Evolutionary conservation across 2,329 filamentous ascomycete species (phyloP), one percentile per base, ranked within the genome.

Genomic region (Microsporum ferrugineum): DNA sequence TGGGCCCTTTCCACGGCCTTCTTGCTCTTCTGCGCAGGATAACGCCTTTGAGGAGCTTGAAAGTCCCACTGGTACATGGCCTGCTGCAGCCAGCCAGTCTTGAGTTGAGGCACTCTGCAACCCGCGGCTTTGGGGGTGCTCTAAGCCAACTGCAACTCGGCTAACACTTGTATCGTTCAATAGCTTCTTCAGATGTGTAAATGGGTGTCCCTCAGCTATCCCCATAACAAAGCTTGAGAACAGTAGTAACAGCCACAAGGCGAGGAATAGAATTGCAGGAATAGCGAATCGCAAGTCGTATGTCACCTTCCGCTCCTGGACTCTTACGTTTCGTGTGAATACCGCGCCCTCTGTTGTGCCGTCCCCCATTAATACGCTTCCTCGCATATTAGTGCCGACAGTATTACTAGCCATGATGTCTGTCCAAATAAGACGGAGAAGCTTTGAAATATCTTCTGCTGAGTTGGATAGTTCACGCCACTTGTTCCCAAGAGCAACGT

Each of bases 371-470:
- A 10, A 31, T 29, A 7, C 2, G 12, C 27, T 51, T 33, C 36
- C 61, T 61, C 61, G 60, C 47, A 61, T 57, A 36, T 59, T 63
- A 10, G 75, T 78, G 2, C 77, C 76, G 0, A 78, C 70, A 0
- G 78, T 72, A 1, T 73, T 67, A n/a, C 74, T 76, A 0, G 77
- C 72, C 1, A 73, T 71, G 3, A 76, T 59, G 60, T 80, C 77
- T 0, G 77, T 79, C 72, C 75, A 79, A 5, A 79, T 69, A 0
- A 78, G 66, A 63, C 78, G 75, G 6, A 77, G 65, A 8, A 79
- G 77, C 14, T 68, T 65, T 0, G 69, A 69, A 0, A 72, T 69
- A 0, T 64, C 66, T 0, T 59, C 60, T 0, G 71, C 59, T 0
- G 64, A 68, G 0, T 49, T 36, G 0, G 72, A 72, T 0, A 76